These are phyloP conservation scores for Ganoderma boninense DNA, from an alignment of 1,284 basidiomycete species.

Conservation along the genomic window DNA sequence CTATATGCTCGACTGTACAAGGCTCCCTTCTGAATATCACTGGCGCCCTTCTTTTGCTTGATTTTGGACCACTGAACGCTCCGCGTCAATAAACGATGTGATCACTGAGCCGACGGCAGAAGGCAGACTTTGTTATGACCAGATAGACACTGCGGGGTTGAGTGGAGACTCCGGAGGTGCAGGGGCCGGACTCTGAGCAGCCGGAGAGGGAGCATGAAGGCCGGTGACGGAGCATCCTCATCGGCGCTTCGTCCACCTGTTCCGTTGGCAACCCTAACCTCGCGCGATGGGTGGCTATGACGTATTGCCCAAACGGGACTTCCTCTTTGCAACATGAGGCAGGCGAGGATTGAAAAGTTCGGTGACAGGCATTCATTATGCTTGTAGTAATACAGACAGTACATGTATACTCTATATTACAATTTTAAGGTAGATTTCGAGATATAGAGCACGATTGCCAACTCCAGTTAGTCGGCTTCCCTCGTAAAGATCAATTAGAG, in stretches of 20 bases:
- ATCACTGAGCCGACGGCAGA: no score
- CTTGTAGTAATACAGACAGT: not conserved
- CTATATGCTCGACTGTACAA: constrained; percentile 66
- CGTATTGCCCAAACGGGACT: not conserved
- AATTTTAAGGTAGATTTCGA: not conserved
- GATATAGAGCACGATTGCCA: not conserved
- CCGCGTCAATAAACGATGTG: not conserved
- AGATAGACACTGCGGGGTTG: constrained; percentile 45
- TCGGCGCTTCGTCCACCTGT: not conserved
- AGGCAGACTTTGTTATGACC: constrained; percentile 73
- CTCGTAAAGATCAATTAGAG: not conserved
- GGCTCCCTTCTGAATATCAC: constrained; percentile 71
- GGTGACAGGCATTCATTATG: not conserved
- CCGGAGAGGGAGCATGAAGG: constrained; percentile 13
- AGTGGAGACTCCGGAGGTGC: constrained; percentile 27
- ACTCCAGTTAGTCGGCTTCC: not conserved
- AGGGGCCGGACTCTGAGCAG: constrained; percentile 1
- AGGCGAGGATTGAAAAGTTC: no score
- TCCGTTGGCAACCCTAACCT: constrained; percentile 7
- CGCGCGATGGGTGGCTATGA: not conserved
- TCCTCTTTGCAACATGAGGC: no score
- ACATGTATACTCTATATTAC: not conserved
- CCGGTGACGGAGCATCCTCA: no score
- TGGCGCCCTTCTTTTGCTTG: constrained; percentile 80
- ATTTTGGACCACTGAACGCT: constrained; percentile 84